Evolutionary conservation across 2,329 filamentous ascomycete species (phyloP).

Genomic region (Pseudocercospora musae): DNA sequence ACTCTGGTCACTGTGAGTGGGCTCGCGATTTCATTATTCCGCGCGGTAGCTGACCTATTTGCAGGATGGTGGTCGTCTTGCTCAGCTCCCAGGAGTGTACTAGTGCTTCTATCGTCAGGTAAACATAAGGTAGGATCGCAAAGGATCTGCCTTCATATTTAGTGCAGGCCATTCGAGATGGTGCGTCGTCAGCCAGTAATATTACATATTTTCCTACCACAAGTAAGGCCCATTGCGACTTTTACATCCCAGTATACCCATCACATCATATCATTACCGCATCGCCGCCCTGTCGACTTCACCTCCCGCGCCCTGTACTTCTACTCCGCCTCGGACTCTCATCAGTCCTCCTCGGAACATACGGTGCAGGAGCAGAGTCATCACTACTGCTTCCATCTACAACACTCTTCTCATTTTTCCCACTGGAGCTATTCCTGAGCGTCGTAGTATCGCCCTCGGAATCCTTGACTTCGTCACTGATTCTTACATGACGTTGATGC

Average conservation of each 20-base stretch:
- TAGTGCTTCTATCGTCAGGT: slow-evolving; percentile 29
- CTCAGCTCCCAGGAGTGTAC: slow-evolving; percentile 52
- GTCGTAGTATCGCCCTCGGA: slow-evolving; percentile 26
- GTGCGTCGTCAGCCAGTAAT: not conserved
- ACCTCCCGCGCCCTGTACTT: slow-evolving; percentile 1
- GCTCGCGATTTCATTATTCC: too few relatives aligned
- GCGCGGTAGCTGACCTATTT: not conserved
- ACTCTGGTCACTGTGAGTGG: slow-evolving; percentile 52
- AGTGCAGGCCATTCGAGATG: too few relatives aligned
- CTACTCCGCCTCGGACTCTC: not conserved
- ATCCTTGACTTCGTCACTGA: slow-evolving; percentile 28
- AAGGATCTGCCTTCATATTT: too few relatives aligned
- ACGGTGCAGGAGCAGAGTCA: slow-evolving; percentile 3
- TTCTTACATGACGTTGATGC: slow-evolving; percentile 34
- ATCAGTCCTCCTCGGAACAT: not conserved
- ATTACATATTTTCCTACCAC: not conserved
- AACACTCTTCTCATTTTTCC: slow-evolving; percentile 11
- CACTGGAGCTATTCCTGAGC: slow-evolving; percentile 13
- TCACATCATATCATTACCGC: not conserved
- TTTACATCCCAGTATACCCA: not conserved
- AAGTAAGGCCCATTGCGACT: not conserved
- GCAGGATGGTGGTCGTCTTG: slow-evolving; percentile 12
- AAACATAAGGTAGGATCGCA: too few relatives aligned
- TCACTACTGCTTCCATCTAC: slow-evolving; percentile 8
- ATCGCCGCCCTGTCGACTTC: not conserved